Percentiles rank a stretch among this genome's conserved stretches.
These are phyloP conservation scores for Eucalyptus sp. DNA, from an alignment of 345 rosid species.

Conservation along the genomic window DNA sequence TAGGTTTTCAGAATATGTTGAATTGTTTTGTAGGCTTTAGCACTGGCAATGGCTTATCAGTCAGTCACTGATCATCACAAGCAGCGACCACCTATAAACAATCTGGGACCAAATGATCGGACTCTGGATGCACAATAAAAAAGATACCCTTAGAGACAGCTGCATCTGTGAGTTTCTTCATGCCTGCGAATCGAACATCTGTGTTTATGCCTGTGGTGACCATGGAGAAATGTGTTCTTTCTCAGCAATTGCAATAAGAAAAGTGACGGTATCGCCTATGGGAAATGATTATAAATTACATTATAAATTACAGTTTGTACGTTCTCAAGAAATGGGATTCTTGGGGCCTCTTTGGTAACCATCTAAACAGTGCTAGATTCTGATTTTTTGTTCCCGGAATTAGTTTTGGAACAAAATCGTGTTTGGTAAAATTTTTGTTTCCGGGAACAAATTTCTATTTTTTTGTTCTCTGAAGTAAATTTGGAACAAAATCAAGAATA, in stretches of 20 bases:
- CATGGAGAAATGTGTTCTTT: neutral
- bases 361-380: too few species aligned
- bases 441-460: too few species aligned
- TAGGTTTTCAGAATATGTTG: neutral
- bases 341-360: too few species aligned
- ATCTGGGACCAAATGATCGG: conserved; percentile 50
- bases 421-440: too few species aligned
- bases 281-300: neutral
- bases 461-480: too few species aligned
- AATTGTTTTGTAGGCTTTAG: conserved; percentile 46
- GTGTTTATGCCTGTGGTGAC: neutral
- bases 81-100: conserved; percentile 62
- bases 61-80: conserved; percentile 60
- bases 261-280: neutral
- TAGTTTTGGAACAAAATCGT: too few species aligned
- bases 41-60: conserved; percentile 84
- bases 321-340: neutral
- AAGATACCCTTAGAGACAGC: conserved; percentile 23
- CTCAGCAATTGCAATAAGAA: neutral
- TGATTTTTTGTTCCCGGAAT: too few species aligned
- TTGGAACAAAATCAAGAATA: too few species aligned
- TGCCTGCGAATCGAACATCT: neutral
- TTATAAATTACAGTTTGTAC: neutral
- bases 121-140: conserved; percentile 30
- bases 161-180: conserved; percentile 11